Conservation (phyloP, 176 grass and related monocot genomes). For the Tillandsia fasciculata region DNA sequence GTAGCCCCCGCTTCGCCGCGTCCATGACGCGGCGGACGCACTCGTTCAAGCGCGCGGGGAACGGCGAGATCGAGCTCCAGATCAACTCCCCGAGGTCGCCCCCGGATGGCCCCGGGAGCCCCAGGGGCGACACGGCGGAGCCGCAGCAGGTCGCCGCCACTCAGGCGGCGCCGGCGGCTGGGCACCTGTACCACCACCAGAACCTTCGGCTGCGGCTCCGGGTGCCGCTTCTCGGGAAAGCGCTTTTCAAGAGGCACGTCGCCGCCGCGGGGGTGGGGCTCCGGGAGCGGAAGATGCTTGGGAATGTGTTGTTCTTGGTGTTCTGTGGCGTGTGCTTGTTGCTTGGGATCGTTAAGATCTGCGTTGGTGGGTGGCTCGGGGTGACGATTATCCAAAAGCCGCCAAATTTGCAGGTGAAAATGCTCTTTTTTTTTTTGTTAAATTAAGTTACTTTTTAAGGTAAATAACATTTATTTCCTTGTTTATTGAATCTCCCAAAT, state of each 20-base stretch:
- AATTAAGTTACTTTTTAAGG: constrained; percentile 12
- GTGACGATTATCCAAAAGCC: constrained; percentile 16
- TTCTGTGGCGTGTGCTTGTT: constrained; percentile 74
- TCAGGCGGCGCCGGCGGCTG: background rate
- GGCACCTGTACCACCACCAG: constrained; percentile 36
- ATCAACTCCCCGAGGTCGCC: constrained; percentile 84
- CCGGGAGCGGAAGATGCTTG: constrained; percentile 46
- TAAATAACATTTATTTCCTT: background rate
- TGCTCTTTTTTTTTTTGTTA: background rate
- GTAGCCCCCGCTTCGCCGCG: constrained; percentile 65
- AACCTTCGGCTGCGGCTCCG: constrained; percentile 47
- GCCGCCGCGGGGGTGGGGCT: constrained; percentile 22
- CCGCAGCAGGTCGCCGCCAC: constrained; percentile 2
- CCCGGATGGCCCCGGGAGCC: constrained; percentile 39
- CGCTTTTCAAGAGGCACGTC: constrained; percentile 38
- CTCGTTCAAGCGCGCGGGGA: constrained; percentile 74
- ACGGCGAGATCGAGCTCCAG: constrained; percentile 84
- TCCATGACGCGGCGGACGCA: constrained; percentile 86
- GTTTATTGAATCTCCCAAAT: background rate
- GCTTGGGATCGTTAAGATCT: constrained; percentile 67
- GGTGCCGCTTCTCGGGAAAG: constrained; percentile 12
- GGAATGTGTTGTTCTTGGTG: constrained; percentile 67
- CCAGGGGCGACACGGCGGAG: constrained; percentile 20
- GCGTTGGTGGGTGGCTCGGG: constrained; percentile 44
- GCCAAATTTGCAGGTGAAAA: constrained; percentile 37